Evolutionary conservation across 1,284 basidiomycete species (phyloP).

Genomic region (Gomphus bonarii): DNA sequence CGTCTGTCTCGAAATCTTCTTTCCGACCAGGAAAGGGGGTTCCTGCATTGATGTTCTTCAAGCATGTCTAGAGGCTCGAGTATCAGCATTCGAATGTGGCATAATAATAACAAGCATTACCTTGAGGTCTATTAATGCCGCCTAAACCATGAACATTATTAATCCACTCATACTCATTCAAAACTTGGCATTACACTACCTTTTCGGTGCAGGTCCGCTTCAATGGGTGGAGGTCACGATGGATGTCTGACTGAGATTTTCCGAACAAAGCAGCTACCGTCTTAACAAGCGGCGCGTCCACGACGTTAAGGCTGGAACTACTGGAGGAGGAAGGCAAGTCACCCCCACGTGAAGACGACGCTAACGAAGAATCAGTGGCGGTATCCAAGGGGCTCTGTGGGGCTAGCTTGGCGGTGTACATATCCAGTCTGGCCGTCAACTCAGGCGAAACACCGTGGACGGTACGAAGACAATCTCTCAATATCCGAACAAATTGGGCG

Average conservation of each 20-base stretch:
- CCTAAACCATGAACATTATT: slow-evolving; percentile 33
- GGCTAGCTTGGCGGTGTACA: slow-evolving; percentile 74
- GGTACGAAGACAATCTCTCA: slow-evolving; percentile 67
- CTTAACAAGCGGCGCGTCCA: slow-evolving; percentile 69
- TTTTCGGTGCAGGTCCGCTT: slow-evolving; percentile 70
- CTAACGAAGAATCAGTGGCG: slow-evolving; percentile 54
- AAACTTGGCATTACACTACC: slow-evolving; percentile 26
- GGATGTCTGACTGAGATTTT: slow-evolving; percentile 55
- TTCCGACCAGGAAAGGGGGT: slow-evolving; percentile 75
- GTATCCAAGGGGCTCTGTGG: slow-evolving; percentile 45
- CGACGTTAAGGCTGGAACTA: slow-evolving; percentile 35
- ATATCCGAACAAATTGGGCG: slow-evolving; percentile 75
- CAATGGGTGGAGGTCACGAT: slow-evolving; percentile 67
- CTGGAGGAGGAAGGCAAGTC: slow-evolving; percentile 26
- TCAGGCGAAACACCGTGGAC: slow-evolving; percentile 77
- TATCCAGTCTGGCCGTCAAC: slow-evolving; percentile 69
- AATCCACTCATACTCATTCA: slow-evolving; percentile 5
- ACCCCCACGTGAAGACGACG: slow-evolving; percentile 38
- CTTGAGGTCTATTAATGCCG: slow-evolving; percentile 78
- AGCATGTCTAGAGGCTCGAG: slow-evolving; percentile 52
- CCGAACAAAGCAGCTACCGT: slow-evolving; percentile 71
- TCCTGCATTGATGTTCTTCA: slow-evolving; percentile 86
- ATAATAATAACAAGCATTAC: slow-evolving; percentile 26
- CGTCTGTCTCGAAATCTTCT: slow-evolving; percentile 77
- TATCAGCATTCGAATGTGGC: slow-evolving; percentile 8